Percentiles rank a stretch among this genome's conserved stretches.
phyloP scores from a whole-genome alignment of 1,139 yeast genomes.

The Pichia inconspicua region DNA sequence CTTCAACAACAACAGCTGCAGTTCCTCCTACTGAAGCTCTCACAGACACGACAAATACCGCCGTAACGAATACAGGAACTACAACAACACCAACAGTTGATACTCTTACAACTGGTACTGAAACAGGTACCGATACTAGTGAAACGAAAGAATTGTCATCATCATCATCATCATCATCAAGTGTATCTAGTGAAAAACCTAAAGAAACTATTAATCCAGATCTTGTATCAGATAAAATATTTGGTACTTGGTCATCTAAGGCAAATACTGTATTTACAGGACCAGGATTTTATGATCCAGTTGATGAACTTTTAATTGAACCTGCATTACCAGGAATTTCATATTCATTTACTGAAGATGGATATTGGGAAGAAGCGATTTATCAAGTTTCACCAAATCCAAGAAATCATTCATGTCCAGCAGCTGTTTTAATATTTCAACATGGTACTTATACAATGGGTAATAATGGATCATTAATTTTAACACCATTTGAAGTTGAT shows the following conservation, averaged over 20 bases:
- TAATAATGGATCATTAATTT: constrained; percentile 56
- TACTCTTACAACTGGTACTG: neutral
- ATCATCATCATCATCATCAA: constrained; percentile 3
- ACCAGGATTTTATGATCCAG: constrained; percentile 93
- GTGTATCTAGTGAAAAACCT: constrained; percentile 3
- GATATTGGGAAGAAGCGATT: constrained; percentile 81
- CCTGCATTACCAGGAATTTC: constrained; percentile 94
- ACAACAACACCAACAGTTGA: constrained; percentile 1
- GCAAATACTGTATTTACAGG: constrained; percentile 94
- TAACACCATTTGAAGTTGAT: constrained; percentile 76
- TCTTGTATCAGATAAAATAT: constrained; percentile 30
- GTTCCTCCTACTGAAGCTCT: constrained; percentile 3
- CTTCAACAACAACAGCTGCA: neutral
- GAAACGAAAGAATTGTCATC: neutral
- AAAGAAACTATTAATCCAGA: constrained; percentile 8
- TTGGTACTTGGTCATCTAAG: constrained; percentile 95
- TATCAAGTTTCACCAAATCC: constrained; percentile 74
- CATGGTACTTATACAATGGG: constrained; percentile 72
- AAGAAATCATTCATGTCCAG: constrained; percentile 68
- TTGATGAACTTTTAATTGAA: constrained; percentile 86
- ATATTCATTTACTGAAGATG: constrained; percentile 87
- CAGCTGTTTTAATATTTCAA: constrained; percentile 76
- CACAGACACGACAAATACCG: constrained; percentile 1
- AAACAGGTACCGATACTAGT: neutral
- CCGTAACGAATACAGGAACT: neutral